phyloP scores from a whole-genome alignment of 176 grass and related monocot species.

The Eragrostis curvula region DNA sequence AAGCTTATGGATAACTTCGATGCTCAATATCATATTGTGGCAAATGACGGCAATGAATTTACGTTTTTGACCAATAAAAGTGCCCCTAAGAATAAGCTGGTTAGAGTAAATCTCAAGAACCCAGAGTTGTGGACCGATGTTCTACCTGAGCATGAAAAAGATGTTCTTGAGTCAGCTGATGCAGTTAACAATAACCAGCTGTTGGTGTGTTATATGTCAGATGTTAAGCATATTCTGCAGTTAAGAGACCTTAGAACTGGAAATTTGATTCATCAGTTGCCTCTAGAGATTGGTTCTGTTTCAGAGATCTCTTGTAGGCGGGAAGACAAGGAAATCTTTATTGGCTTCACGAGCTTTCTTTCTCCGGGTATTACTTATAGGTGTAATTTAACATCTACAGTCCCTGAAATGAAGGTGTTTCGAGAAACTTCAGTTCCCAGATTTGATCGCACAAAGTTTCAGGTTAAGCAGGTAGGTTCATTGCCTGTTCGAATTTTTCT shows the following conservation, averaged over 20 bases:
- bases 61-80: slow-evolving; percentile 91
- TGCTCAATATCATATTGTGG: slow-evolving; percentile 70
- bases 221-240: slow-evolving; percentile 89
- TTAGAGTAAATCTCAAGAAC: slow-evolving; percentile 68
- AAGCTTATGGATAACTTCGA: slow-evolving; percentile 91
- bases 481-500: slow-evolving; percentile 16
- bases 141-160: slow-evolving; percentile 79
- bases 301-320: slow-evolving; percentile 80
- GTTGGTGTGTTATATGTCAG: slow-evolving; percentile 85
- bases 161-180: slow-evolving; percentile 71
- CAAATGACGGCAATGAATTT: slow-evolving; percentile 81
- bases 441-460: slow-evolving; percentile 75
- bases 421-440: slow-evolving; percentile 80
- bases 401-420: slow-evolving; percentile 84
- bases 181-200: slow-evolving; percentile 75
- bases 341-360: slow-evolving; percentile 91
- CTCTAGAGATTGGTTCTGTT: slow-evolving; percentile 86
- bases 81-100: slow-evolving; percentile 84
- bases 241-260: slow-evolving; percentile 85
- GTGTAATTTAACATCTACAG: slow-evolving; percentile 63
- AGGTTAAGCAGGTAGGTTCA: slow-evolving; percentile 79
- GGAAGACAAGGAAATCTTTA: slow-evolving; percentile 78
- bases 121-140: slow-evolving; percentile 71
- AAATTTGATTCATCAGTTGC: slow-evolving; percentile 72
- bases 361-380: slow-evolving; percentile 87